Percentiles rank a stretch among this genome's conserved stretches.
Evolutionary conservation across 2,329 filamentous ascomycete genomes (phyloP).

Genomic region (Aspergillus fumigatus): DNA sequence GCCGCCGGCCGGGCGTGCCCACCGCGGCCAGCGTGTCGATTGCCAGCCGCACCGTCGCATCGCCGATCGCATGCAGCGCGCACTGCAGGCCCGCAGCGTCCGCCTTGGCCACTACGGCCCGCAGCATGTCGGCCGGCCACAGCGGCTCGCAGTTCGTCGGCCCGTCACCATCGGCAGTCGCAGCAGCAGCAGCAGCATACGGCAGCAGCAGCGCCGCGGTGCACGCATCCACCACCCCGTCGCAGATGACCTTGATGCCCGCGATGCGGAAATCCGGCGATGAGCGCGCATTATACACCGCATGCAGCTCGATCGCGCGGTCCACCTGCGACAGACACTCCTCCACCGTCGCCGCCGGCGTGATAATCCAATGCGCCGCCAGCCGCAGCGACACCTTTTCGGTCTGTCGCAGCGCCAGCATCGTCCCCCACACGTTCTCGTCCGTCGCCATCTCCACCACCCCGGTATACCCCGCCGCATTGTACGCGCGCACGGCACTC

Average conservation of each 20-base stretch:
- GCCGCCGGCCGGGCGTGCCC: conserved; percentile 32
- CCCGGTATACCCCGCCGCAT: conserved; percentile 44
- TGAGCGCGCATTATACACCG: conserved; percentile 35
- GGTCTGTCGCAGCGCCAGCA: conserved; percentile 32
- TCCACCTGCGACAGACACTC: conserved; percentile 43
- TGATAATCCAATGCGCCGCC: conserved; percentile 46
- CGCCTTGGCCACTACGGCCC: conserved; percentile 41
- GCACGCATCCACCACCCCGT: conserved; percentile 48
- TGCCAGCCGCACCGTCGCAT: conserved; percentile 42
- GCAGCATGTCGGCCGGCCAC: conserved; percentile 40
- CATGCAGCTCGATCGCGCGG: conserved; percentile 40
- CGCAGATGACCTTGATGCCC: conserved; percentile 48
- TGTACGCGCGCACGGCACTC: conserved; percentile 42
- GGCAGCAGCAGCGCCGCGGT: conserved; percentile 19
- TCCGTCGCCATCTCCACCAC: conserved; percentile 51
- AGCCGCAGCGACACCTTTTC: conserved; percentile 37
- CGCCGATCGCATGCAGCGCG: conserved; percentile 49
- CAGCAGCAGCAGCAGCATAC: conserved; percentile 26
- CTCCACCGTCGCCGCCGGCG: conserved; percentile 34
- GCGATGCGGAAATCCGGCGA: conserved; percentile 43
- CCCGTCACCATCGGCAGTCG: conserved; percentile 14
- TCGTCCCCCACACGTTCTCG: conserved; percentile 43
- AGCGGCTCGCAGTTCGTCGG: conserved; percentile 34
- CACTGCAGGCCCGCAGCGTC: conserved; percentile 43
- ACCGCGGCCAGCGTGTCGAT: conserved; percentile 37